Evolutionary conservation across 495 filamentous ascomycete genomes (phyloP).

Genomic region (Trichoderma virens): DNA sequence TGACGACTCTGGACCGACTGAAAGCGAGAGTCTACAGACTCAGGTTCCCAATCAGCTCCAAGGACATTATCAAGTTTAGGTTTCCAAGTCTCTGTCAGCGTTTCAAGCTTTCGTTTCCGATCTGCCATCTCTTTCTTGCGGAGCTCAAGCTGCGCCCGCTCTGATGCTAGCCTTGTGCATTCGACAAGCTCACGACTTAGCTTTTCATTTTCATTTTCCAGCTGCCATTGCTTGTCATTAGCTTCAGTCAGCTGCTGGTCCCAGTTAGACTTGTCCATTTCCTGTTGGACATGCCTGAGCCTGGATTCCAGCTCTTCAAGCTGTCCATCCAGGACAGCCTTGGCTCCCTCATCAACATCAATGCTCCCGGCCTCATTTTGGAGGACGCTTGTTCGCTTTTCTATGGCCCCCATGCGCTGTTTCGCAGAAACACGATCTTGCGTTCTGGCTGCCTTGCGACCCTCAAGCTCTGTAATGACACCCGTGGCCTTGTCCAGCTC

Average conservation of each 20-base stretch:
- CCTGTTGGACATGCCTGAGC: constrained; percentile 53
- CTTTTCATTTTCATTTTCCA: constrained; percentile 61
- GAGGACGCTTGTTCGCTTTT: constrained; percentile 52
- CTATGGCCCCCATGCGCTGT: constrained; percentile 59
- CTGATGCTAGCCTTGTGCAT: constrained; percentile 66
- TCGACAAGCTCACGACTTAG: constrained; percentile 71
- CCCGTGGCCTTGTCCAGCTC: constrained; percentile 61
- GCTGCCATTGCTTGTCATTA: constrained; percentile 51
- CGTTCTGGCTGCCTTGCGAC: constrained; percentile 55
- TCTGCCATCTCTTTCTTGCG: constrained; percentile 69
- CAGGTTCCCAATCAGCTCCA: constrained; percentile 56
- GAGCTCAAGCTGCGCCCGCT: constrained; percentile 70
- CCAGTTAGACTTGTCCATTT: constrained; percentile 52
- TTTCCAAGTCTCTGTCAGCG: constrained; percentile 66
- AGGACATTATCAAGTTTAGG: constrained; percentile 58
- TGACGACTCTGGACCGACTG: constrained; percentile 54
- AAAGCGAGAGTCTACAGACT: constrained; percentile 63
- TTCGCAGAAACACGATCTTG: constrained; percentile 64
- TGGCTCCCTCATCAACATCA: constrained; percentile 73
- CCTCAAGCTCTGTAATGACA: constrained; percentile 59
- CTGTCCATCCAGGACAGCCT: constrained; percentile 64
- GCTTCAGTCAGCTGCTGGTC: constrained; percentile 59
- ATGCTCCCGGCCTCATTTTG: constrained; percentile 62
- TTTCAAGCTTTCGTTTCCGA: constrained; percentile 60
- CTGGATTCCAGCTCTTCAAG: constrained; percentile 58